A percentile compares a stretch with the other conserved stretches of the same genome.
Conservation (phyloP, 352 stramenopile species). For the Peronospora destructor region DNA sequence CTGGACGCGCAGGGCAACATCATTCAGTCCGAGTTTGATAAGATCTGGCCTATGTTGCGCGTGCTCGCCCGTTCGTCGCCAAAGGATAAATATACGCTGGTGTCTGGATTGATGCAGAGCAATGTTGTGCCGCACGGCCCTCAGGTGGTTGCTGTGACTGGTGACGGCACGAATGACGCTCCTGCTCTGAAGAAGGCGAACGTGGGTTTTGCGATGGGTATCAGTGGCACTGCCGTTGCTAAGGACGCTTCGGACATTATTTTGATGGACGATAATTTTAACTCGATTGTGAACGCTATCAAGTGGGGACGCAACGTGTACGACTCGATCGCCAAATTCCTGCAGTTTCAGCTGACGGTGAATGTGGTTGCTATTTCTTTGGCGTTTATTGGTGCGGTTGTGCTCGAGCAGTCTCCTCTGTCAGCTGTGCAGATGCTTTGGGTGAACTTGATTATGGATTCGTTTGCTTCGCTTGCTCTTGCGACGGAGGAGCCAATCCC, state of each 20-base stretch:
- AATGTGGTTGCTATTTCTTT: slow-evolving; percentile 90
- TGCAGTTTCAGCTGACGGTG: slow-evolving; percentile 95
- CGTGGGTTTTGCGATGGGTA: slow-evolving; percentile 93
- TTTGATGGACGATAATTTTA: slow-evolving; percentile 94
- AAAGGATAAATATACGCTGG: slow-evolving; percentile 63
- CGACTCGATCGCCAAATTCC: slow-evolving; percentile 95
- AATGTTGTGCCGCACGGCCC: slow-evolving; percentile 43
- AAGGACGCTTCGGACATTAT: slow-evolving; percentile 95
- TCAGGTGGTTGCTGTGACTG: slow-evolving; percentile 93
- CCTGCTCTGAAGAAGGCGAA: slow-evolving; percentile 93
- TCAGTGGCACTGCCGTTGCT: slow-evolving; percentile 89
- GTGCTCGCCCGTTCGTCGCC: slow-evolving; percentile 57
- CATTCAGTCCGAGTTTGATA: slow-evolving; percentile 58
- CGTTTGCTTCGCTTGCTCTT: slow-evolving; percentile 91
- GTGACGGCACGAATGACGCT: slow-evolving; percentile 94
- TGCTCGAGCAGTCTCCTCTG: slow-evolving; percentile 65
- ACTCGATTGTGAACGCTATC: slow-evolving; percentile 92
- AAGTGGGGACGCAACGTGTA: slow-evolving; percentile 95
- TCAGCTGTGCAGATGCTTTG: slow-evolving; percentile 95
- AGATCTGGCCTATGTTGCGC: slow-evolving; percentile 61
- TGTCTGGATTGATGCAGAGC: slow-evolving; percentile 55
- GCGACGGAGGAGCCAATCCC: slow-evolving; percentile 88
- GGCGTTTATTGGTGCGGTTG: slow-evolving; percentile 81
- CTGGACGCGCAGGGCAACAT: slow-evolving; percentile 49
- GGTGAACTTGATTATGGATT: slow-evolving; percentile 98